Evolutionary conservation across 768 basidiomycete species (phyloP), one percentile per base, ranked within the genome.

Genomic region (Lepiota venenata): DNA sequence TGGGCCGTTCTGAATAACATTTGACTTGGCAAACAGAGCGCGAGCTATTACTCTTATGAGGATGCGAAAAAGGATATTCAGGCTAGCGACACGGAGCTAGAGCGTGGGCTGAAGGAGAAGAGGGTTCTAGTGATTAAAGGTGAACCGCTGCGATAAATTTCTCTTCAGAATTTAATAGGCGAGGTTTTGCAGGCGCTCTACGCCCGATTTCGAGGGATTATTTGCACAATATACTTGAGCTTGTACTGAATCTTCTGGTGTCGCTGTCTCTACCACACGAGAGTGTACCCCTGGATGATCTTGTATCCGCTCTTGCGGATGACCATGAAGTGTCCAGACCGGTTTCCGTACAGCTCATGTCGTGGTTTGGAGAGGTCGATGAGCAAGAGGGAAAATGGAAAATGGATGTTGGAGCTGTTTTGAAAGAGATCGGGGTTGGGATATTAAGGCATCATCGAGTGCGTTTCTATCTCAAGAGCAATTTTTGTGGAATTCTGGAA

Each of bases 41-140:
- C 42, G 18, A 22, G 44, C 10, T 47, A 21, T 36, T 56, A 83
- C 60, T 81, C 85, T 0, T 87, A 87, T 58, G 77, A 81, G 6
- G 80, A 86, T 43, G 84, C 89, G 3, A 74, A 73, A 44, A 66
- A 69, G 7, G 78, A 82, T 46, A 78, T 95, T 5, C 94, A 97
- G 63, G 91, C 93, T 3, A 93, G 91, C 64, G 88, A 93, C 52
- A 69, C 62, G 0, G 93, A 97, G 65, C 69, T 97, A 18, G 74
- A 74, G 6, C 66, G 58, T 15, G 91, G 86, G 1, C 67, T 97
- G 27, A 78, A 71, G 48, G 80, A 83, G n/a, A 77, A 78, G 40
- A 85, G 85, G 4, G 81, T 98, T 21, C 82, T 97, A 14, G 72
- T 82, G 46, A 73, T 94, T 2, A 77, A 88, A 54, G 87, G 91